Conservation (phyloP, 129 eudicot genomes). For the Flaveria robusta region DNA sequence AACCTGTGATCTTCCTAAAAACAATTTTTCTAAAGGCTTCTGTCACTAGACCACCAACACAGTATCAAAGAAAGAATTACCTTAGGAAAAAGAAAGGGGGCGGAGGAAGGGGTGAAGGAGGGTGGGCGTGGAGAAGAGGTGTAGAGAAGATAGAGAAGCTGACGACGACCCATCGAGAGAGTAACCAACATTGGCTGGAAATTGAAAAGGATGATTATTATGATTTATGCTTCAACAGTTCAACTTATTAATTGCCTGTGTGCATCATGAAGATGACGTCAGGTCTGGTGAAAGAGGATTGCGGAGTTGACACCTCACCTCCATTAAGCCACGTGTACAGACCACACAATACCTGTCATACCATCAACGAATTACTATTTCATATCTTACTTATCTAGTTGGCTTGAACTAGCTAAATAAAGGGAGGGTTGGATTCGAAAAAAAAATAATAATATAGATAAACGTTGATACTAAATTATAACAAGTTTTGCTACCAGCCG, state of each 20-base stretch:
- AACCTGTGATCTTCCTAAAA: too few relatives aligned
- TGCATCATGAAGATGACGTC: constrained; percentile 24
- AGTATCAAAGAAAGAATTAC: too few relatives aligned
- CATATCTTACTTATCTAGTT: not conserved
- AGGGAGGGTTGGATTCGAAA: too few relatives aligned
- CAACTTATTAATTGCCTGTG: not conserved
- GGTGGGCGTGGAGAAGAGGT: constrained; percentile 36
- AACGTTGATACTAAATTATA: too few relatives aligned
- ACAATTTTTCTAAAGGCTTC: too few relatives aligned
- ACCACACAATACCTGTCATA: too few relatives aligned
- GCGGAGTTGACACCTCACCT: constrained; percentile 25
- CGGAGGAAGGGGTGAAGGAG: constrained; percentile 15
- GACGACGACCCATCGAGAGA: constrained; percentile 37
- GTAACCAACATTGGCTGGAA: not conserved
- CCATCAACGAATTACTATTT: not conserved
- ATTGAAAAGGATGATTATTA: not conserved
- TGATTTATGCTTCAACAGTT: not conserved
- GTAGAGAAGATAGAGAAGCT: constrained; percentile 45
- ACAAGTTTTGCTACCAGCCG: too few relatives aligned
- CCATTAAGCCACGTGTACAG: not conserved
- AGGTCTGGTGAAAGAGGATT: not conserved
- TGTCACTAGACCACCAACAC: too few relatives aligned
- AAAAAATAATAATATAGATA: too few relatives aligned
- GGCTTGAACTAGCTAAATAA: too few relatives aligned
- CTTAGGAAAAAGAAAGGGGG: constrained; percentile 23